Conservation (phyloP, 2,329 filamentous ascomycete species). For the Xylaria sp. region DNA sequence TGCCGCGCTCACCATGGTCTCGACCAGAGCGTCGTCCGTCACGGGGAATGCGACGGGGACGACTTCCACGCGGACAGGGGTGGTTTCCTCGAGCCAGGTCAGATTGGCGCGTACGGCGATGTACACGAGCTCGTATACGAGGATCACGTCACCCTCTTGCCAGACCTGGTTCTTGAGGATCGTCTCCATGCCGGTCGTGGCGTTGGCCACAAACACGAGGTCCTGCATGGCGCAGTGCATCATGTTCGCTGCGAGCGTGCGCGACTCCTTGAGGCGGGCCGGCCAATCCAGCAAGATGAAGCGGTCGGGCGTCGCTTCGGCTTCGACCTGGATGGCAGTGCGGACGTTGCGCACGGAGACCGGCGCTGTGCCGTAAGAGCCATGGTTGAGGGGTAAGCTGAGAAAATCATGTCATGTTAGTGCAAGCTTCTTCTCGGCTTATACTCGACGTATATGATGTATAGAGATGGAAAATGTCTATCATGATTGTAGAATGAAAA, state of each 20-base stretch:
- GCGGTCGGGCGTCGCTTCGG: conserved; percentile 27
- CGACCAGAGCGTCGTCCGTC: conserved; percentile 49
- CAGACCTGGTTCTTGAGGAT: conserved; percentile 57
- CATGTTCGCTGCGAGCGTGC: conserved; percentile 16
- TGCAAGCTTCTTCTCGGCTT: not conserved
- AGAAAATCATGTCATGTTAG: not conserved
- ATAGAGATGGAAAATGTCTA: not conserved
- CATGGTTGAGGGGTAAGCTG: conserved; percentile 30
- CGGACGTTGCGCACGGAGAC: conserved; percentile 22
- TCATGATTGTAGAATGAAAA: not conserved
- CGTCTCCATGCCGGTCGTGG: conserved; percentile 58
- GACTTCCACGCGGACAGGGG: conserved; percentile 33
- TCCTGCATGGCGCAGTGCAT: conserved; percentile 23
- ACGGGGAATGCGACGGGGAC: conserved; percentile 50
- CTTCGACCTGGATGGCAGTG: conserved; percentile 22
- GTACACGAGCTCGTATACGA: conserved; percentile 61
- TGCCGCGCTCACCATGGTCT: conserved; percentile 45
- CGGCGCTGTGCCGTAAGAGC: conserved; percentile 29
- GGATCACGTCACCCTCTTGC: conserved; percentile 50
- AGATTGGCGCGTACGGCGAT: conserved; percentile 55
- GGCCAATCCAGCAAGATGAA: conserved; percentile 29
- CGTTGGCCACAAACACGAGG: conserved; percentile 58
- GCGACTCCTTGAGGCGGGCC: conserved; percentile 19
- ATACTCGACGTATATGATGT: not conserved
- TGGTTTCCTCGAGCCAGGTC: conserved; percentile 53